These are phyloP conservation scores for Backusella macrospora DNA, from an alignment of 192 early-diverging fungal species.

Conservation along the genomic window DNA sequence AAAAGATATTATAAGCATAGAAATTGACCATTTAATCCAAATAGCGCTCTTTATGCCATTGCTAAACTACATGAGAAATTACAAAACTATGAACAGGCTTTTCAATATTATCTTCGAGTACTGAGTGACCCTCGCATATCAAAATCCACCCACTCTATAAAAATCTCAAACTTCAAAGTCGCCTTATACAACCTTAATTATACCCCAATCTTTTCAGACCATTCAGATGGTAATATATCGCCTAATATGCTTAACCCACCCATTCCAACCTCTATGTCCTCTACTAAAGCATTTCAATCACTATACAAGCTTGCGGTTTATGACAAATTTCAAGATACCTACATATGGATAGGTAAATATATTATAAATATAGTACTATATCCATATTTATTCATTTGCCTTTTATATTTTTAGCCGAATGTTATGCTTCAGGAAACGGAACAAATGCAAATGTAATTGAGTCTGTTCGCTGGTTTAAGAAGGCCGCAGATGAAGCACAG, in stretches of 20 bases:
- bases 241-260: background rate
- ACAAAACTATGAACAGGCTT: constrained; percentile 35
- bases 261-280: constrained; percentile 11
- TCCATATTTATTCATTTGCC: background rate
- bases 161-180: constrained; percentile 36
- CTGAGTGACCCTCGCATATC: constrained; percentile 20
- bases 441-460: constrained; percentile 5
- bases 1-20: background rate
- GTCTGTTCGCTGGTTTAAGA: constrained; percentile 33
- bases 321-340: constrained; percentile 28
- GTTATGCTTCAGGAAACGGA: constrained; percentile 36
- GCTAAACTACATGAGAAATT: constrained; percentile 38
- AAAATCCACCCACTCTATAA: constrained; percentile 10
- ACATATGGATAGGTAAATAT: constrained; percentile 36
- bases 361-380: constrained; percentile 2
- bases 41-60: constrained; percentile 34
- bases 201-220: background rate
- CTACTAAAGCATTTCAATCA: constrained; percentile 21
- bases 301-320: constrained; percentile 30
- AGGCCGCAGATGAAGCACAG: constrained; percentile 30
- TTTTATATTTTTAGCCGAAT: constrained; percentile 31
- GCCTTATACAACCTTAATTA: constrained; percentile 33
- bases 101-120: constrained; percentile 27
- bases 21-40: background rate
- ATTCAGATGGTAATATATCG: background rate